A percentile compares a stretch with the other conserved stretches of the same genome.
Evolutionary conservation across 2,329 filamentous ascomycete genomes (phyloP).

Genomic region (Leptographium galeiforme): DNA sequence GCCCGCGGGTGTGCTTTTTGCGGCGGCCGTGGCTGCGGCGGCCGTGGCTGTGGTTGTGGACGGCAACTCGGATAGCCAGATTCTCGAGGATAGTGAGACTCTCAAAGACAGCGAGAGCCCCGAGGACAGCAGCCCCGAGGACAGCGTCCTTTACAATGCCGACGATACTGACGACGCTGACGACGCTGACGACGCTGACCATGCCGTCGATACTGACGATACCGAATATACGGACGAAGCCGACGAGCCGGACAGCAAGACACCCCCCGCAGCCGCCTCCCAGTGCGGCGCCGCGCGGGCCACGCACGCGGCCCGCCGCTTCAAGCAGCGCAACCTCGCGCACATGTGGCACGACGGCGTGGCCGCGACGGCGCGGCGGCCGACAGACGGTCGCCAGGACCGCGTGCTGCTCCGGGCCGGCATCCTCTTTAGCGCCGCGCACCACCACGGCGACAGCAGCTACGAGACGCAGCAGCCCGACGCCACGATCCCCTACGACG

Average conservation of each 20-base stretch:
- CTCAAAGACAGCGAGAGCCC: too few species aligned
- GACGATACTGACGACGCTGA: too few species aligned
- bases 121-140: too few species aligned
- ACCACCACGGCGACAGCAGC: slow-evolving; percentile 2
- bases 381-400: not conserved
- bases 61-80: too few species aligned
- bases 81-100: too few species aligned
- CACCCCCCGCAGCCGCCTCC: not conserved
- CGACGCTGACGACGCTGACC: too few species aligned
- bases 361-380: not conserved
- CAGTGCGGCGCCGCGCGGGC: not conserved
- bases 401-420: not conserved
- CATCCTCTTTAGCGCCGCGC: slow-evolving; percentile 2
- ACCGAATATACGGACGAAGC: too few species aligned
- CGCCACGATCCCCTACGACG: slow-evolving; percentile 1
- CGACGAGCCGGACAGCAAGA: not conserved
- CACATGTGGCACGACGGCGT: not conserved
- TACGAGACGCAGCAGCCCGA: not conserved
- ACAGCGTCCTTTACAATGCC: too few species aligned
- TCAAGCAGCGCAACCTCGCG: not conserved
- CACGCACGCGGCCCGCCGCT: not conserved
- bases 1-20: too few species aligned
- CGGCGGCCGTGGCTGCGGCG: too few species aligned
- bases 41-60: too few species aligned
- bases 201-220: too few species aligned